Percentiles rank a stretch among this genome's conserved stretches.
Evolutionary conservation across 1,139 yeast species (phyloP).

Genomic region (Tardiomyces blankii): DNA sequence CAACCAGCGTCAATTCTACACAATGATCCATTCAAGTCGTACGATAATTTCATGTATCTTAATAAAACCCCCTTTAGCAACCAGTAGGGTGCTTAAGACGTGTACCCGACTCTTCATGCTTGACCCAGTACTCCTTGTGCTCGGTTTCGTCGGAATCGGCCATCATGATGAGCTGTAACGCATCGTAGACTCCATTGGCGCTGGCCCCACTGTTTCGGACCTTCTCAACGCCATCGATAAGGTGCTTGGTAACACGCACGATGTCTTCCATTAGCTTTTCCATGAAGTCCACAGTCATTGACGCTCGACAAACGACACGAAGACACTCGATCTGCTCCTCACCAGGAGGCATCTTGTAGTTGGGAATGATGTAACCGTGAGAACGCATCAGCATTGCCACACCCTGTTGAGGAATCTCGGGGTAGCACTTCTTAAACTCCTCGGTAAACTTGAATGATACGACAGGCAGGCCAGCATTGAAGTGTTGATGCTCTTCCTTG

Average conservation of each 20-base stretch:
- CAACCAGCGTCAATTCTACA: too few species aligned
- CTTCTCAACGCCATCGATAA: constrained; percentile 24
- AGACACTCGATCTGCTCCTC: constrained; percentile 50
- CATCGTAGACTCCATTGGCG: constrained; percentile 5
- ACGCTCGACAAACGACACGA: constrained; percentile 74
- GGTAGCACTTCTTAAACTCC: constrained; percentile 45
- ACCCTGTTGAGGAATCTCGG: constrained; percentile 78
- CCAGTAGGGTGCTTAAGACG: neutral
- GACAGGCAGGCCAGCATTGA: constrained; percentile 75
- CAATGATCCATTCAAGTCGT: too few species aligned
- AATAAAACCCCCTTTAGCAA: too few species aligned
- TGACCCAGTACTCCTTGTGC: constrained; percentile 18
- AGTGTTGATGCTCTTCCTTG: constrained; percentile 27
- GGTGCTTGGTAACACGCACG: constrained; percentile 42
- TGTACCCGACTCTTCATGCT: constrained; percentile 2
- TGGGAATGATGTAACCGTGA: constrained; percentile 83
- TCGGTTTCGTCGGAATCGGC: constrained; percentile 18
- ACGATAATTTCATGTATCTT: too few species aligned
- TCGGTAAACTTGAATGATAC: constrained; percentile 72
- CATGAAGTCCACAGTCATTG: constrained; percentile 58
- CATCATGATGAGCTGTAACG: constrained; percentile 12
- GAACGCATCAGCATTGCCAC: constrained; percentile 63
- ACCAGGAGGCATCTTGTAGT: constrained; percentile 69
- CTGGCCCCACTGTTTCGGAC: neutral
- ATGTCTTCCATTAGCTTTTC: constrained; percentile 63